These are phyloP conservation scores for Boletus coccyginus DNA, from an alignment of 768 basidiomycete species.

Conservation along the genomic window DNA sequence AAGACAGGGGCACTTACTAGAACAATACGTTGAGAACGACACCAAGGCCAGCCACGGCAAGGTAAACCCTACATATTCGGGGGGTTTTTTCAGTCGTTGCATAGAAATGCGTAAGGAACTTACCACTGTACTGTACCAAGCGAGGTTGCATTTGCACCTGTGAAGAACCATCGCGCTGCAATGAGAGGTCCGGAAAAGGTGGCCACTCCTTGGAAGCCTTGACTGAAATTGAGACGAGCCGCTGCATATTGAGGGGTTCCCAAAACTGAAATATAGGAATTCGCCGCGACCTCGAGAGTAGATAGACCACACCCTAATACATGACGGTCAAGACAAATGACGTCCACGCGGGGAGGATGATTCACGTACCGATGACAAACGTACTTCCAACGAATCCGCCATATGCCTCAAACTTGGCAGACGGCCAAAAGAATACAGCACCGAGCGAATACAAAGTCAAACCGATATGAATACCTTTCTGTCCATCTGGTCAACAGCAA, in stretches of 20 bases:
- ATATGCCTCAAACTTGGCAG: slow-evolving; percentile 63
- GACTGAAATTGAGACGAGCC: slow-evolving; percentile 74
- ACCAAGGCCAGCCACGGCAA: slow-evolving; percentile 63
- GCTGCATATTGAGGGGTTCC: slow-evolving; percentile 69
- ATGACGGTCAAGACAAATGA: not conserved
- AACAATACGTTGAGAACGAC: slow-evolving; percentile 60
- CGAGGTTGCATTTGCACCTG: slow-evolving; percentile 54
- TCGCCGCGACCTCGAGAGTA: slow-evolving; percentile 70
- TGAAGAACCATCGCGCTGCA: slow-evolving; percentile 73
- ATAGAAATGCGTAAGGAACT: not conserved
- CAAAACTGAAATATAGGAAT: slow-evolving; percentile 75
- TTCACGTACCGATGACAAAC: slow-evolving; percentile 55
- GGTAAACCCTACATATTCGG: slow-evolving; percentile 48
- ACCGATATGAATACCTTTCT: slow-evolving; percentile 64
- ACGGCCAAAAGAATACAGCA: slow-evolving; percentile 79
- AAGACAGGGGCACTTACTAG: slow-evolving; percentile 40
- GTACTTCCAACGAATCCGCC: slow-evolving; percentile 75
- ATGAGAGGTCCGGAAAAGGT: slow-evolving; percentile 74
- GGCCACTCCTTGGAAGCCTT: slow-evolving; percentile 76
- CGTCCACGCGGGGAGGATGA: not conserved
- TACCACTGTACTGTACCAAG: slow-evolving; percentile 71
- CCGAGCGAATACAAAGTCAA: slow-evolving; percentile 59
- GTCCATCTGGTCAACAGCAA: not conserved
- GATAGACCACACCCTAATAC: slow-evolving; percentile 58
- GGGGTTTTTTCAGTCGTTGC: not conserved